Base-by-base conservation (phyloP, 1,139 yeast species). In the Pichia sp. region DNA sequence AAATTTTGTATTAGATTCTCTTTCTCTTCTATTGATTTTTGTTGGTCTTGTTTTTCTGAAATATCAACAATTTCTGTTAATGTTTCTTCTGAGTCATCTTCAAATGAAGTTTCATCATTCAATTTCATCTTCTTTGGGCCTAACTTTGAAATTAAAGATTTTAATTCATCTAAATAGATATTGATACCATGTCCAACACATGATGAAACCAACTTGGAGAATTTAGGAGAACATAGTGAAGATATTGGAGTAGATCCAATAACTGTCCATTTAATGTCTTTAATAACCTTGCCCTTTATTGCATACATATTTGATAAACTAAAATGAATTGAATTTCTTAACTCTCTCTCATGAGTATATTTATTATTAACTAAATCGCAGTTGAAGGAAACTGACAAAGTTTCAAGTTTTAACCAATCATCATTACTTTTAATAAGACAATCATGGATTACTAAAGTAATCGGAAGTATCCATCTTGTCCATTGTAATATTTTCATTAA, bases 391-490 rank as follows among this genome's bases (percentile, higher is more conserved):
- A 37, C 6, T 7, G 55, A 51, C 9, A 51, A 16, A 6, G 54
- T 47, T 36, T 50, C 55, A 2, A 51, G 28, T n/a, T 40, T 30
- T 5, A 51, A 26, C 8, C 35, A 38, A 12, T 39, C 35, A 4
- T 45, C 41, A 6, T 29, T 35, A 31, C 34, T 45, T 10, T 26
- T 9, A 20, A 51, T 32, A 2, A 41, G 23, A 4, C 43, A 27
- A 26, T 50, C 40, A 25, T 51, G 55, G 9, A 51, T 25, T 22
- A 51, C 48, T n/a, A 51, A 5, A 1, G 55, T 51, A 3, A 50
- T 8, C 6, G 55, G 55, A 3, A 51, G 37, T n/a, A 50, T 16
- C 41, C 43, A 45, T 32, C 46, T 35, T 1, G 47, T 7, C 37
- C 39, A 42, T 26, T 45, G 35, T 4, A 48, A 11, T 2, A 43